Conservation (phyloP, 2,329 filamentous ascomycete species). For the Neopestalotiopsis sp. region DNA sequence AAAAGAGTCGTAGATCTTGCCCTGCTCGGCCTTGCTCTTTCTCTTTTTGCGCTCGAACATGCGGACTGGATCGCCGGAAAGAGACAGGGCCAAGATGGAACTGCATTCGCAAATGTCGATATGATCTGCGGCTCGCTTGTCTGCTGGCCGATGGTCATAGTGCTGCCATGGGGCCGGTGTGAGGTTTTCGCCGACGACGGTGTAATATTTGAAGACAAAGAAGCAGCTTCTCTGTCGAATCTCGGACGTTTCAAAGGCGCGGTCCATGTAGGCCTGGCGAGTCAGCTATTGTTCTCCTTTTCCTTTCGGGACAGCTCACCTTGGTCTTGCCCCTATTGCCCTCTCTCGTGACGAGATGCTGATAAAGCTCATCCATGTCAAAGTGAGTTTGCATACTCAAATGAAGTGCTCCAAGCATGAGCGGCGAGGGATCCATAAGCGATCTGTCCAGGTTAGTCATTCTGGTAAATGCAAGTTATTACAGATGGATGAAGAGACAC, state of each 20-base stretch:
- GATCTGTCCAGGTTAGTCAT: background rate
- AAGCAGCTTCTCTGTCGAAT: conserved; percentile 12
- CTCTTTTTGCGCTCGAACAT: conserved; percentile 47
- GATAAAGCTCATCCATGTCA: conserved; percentile 66
- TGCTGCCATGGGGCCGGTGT: conserved; percentile 63
- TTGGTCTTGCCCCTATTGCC: conserved; percentile 47
- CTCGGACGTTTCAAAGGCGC: conserved; percentile 10
- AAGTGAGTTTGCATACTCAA: conserved; percentile 61
- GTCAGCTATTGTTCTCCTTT: conserved; percentile 32
- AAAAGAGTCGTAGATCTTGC: conserved; percentile 62
- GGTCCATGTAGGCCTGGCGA: conserved; percentile 7
- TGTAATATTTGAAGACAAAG: conserved; percentile 18
- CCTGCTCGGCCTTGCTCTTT: conserved; percentile 53
- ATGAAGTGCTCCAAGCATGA: conserved; percentile 64
- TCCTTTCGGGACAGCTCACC: conserved; percentile 18
- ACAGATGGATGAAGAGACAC: conserved; percentile 33
- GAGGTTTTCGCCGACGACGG: conserved; percentile 4
- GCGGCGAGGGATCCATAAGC: conserved; percentile 56
- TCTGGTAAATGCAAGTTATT: background rate
- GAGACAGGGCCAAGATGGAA: conserved; percentile 54
- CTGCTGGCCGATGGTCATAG: conserved; percentile 51
- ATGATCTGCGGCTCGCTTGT: conserved; percentile 49
- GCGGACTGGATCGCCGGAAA: conserved; percentile 45
- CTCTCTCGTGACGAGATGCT: conserved; percentile 55
- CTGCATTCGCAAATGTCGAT: conserved; percentile 27